Conservation (phyloP, 306 rosid species). For the Medicago arabica region DNA sequence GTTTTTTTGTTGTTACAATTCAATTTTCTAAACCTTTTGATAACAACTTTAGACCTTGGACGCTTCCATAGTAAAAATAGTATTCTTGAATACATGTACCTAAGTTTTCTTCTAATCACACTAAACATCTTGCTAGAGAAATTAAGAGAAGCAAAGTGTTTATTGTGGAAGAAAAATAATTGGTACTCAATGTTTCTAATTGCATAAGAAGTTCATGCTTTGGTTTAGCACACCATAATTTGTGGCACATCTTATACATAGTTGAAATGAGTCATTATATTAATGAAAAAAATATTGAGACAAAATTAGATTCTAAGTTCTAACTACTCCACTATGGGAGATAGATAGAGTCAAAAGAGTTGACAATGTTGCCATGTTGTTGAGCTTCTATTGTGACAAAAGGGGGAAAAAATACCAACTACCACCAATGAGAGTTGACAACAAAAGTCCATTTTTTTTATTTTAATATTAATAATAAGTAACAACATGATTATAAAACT, state of each 20-base stretch:
- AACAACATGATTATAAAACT: slow-evolving; percentile 29
- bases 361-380: slow-evolving; percentile 63
- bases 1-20: slow-evolving; percentile 37
- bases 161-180: background rate
- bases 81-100: slow-evolving; percentile 61
- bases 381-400: slow-evolving; percentile 62
- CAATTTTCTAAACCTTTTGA: slow-evolving; percentile 76
- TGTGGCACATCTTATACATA: slow-evolving; percentile 15
- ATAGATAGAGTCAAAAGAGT: slow-evolving; percentile 46
- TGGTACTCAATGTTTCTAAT: no score
- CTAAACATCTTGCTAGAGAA: slow-evolving; percentile 56
- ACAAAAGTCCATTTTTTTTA: slow-evolving; percentile 32
- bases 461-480: background rate
- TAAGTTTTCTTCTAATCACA: slow-evolving; percentile 59
- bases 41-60: slow-evolving; percentile 68
- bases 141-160: slow-evolving; percentile 17
- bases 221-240: background rate
- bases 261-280: slow-evolving; percentile 35
- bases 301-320: slow-evolving; percentile 54
- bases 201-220: no score
- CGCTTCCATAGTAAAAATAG: slow-evolving; percentile 70
- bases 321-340: slow-evolving; percentile 55
- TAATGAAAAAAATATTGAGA: slow-evolving; percentile 21
- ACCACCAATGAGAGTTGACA: slow-evolving; percentile 49
- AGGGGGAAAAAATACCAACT: slow-evolving; percentile 57